These are phyloP conservation scores for Myotisia sp. DNA, from an alignment of 2,329 filamentous ascomycete species.

Conservation along the genomic window DNA sequence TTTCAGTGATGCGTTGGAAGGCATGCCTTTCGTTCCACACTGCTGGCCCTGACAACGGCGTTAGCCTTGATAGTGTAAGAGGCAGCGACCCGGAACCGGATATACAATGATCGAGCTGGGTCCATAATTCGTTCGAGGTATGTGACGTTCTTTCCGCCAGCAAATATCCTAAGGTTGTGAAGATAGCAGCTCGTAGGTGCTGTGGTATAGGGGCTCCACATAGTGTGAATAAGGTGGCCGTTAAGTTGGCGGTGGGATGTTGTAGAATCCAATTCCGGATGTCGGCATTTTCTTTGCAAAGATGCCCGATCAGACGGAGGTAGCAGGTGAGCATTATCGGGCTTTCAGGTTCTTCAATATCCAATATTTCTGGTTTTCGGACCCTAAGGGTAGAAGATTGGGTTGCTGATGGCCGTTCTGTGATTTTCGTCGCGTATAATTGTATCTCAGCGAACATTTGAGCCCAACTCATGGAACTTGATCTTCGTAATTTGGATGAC, in stretches of 20 bases:
- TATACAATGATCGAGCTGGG: slow-evolving; percentile 64
- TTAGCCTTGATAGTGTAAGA: slow-evolving; percentile 34
- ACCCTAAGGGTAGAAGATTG: slow-evolving; percentile 43
- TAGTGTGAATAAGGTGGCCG: slow-evolving; percentile 62
- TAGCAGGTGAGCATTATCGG: slow-evolving; percentile 96
- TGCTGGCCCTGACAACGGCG: slow-evolving; percentile 28
- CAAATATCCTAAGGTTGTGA: slow-evolving; percentile 61
- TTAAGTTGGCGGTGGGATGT: slow-evolving; percentile 52
- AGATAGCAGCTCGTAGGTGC: slow-evolving; percentile 69
- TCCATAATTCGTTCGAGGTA: slow-evolving; percentile 65
- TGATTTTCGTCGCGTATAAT: slow-evolving; percentile 66
- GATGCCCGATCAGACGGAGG: slow-evolving; percentile 68
- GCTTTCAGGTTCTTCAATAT: slow-evolving; percentile 80
- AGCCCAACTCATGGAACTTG: slow-evolving; percentile 75
- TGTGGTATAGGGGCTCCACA: slow-evolving; percentile 63
- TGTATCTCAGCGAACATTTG: slow-evolving; percentile 86
- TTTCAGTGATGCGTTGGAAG: slow-evolving; percentile 58
- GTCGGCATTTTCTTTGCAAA: slow-evolving; percentile 57
- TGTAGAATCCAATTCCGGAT: slow-evolving; percentile 62
- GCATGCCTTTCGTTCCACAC: slow-evolving; percentile 44
- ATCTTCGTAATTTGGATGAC: slow-evolving; percentile 64
- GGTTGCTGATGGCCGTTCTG: slow-evolving; percentile 50
- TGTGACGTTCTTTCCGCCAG: slow-evolving; percentile 57
- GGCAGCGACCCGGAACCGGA: slow-evolving; percentile 36
- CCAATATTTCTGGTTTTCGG: slow-evolving; percentile 48